These are phyloP conservation scores for Phaffia rhodozyma DNA, from an alignment of 1,284 basidiomycete genomes.

Conservation along the genomic window DNA sequence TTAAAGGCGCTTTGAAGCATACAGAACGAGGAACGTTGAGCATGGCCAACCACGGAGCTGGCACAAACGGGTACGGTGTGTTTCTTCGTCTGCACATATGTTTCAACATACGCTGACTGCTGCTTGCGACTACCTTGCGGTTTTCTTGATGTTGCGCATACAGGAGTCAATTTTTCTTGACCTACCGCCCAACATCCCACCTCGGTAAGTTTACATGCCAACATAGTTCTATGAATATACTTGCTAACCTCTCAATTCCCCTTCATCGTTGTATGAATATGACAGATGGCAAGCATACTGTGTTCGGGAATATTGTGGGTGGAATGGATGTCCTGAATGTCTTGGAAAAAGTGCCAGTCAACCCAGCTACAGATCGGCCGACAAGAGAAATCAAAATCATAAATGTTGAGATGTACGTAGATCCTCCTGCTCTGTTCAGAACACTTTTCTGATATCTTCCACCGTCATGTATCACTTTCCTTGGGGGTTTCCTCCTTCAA, in stretches of 20 bases:
- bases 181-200: constrained; percentile 67
- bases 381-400: constrained; percentile 56
- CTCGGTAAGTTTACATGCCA: constrained; percentile 33
- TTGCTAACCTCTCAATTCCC: neutral
- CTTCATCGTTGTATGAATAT: neutral
- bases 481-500: neutral
- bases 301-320: constrained; percentile 92
- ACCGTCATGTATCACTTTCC: neutral
- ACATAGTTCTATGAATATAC: constrained; percentile 9
- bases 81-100: neutral
- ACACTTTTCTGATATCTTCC: neutral
- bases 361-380: constrained; percentile 75
- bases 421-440: neutral
- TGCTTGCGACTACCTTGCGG: neutral
- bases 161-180: constrained; percentile 81
- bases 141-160: constrained; percentile 8
- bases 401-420: constrained; percentile 31
- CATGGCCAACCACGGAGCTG: constrained; percentile 59
- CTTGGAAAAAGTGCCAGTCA: constrained; percentile 66
- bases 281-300: constrained; percentile 47
- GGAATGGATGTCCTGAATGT: constrained; percentile 79
- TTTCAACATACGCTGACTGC: neutral
- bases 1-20: constrained; percentile 74
- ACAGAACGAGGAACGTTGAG: constrained; percentile 61
- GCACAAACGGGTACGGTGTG: constrained; percentile 56